Base-by-base conservation (phyloP, 1,284 basidiomycete genomes). In the Moniliella sp. region DNA sequence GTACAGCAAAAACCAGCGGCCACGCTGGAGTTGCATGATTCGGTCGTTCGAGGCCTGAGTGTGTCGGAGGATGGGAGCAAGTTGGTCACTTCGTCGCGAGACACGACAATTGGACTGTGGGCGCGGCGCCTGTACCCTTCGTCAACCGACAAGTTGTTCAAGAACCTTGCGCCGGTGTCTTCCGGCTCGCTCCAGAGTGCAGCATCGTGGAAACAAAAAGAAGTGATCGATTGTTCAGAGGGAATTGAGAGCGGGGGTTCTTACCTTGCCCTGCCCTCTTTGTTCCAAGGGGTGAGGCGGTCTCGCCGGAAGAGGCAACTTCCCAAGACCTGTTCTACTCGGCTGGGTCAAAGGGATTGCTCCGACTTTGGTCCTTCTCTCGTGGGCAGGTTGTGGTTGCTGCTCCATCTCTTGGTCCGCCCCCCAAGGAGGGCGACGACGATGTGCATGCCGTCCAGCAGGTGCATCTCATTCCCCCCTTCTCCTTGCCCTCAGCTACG, bases 191-290 rank as follows among this genome's bases (percentile, higher is more conserved):
- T n/a, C n/a, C n/a, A n/a, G n/a, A n/a, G n/a, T n/a, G n/a, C n/a
- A n/a, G n/a, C n/a, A n/a, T n/a, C n/a, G n/a, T n/a, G n/a, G n/a
- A n/a, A n/a, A n/a, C n/a, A n/a, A n/a, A n/a, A n/a, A n/a, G n/a
- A n/a, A n/a, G n/a, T n/a, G n/a, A n/a, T n/a, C n/a, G n/a, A n/a
- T n/a, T n/a, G n/a, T n/a, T n/a, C n/a, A n/a, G n/a, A n/a, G n/a
- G n/a, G n/a, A n/a, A n/a, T n/a, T n/a, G n/a, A n/a, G n/a, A n/a
- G n/a, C n/a, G n/a, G n/a, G n/a, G n/a, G n/a, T n/a, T n/a, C n/a
- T n/a, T n/a, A n/a, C n/a, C n/a, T n/a, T n/a, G n/a, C n/a, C 86
- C 91, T 59, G 77, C 80, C 27, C 82, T 78, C 27, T 81, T 86
- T 19, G 81, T 83, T 11, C 4, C 31, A 29, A 33, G 12, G 21